Conservation (phyloP, 2,329 filamentous ascomycete genomes). For the Aotearoamyces nothofagi region DNA sequence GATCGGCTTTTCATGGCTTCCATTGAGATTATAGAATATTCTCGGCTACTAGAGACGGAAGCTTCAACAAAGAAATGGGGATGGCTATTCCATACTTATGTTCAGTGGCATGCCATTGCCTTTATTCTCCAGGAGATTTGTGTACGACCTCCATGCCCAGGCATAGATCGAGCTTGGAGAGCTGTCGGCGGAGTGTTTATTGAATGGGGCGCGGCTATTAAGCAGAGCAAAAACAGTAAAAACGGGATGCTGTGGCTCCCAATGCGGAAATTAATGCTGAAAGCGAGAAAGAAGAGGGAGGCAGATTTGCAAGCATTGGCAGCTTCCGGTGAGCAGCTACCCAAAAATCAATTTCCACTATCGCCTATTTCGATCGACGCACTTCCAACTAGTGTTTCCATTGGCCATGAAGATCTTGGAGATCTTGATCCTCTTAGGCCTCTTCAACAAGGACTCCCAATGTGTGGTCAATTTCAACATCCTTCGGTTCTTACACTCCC, state of each 20-base stretch:
- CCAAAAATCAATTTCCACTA: too few relatives aligned
- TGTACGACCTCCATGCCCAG: slow-evolving; percentile 19
- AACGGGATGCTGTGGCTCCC: slow-evolving; percentile 48
- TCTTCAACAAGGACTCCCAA: too few relatives aligned
- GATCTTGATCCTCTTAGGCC: too few relatives aligned
- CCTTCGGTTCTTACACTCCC: too few relatives aligned
- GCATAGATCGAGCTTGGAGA: slow-evolving; percentile 25
- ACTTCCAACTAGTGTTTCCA: too few relatives aligned
- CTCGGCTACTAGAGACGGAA: slow-evolving; percentile 22
- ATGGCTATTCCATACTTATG: slow-evolving; percentile 25
- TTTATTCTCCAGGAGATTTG: slow-evolving; percentile 25
- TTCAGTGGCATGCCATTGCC: slow-evolving; percentile 29
- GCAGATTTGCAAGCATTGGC: slow-evolving; percentile 28
- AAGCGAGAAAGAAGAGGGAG: slow-evolving; percentile 36
- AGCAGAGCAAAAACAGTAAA: slow-evolving; percentile 25
- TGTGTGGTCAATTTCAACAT: too few relatives aligned
- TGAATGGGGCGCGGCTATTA: slow-evolving; percentile 11
- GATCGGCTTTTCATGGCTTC: slow-evolving; percentile 22
- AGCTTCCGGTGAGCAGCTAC: too few relatives aligned
- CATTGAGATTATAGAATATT: slow-evolving; percentile 26
- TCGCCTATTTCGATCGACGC: too few relatives aligned
- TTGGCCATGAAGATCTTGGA: too few relatives aligned
- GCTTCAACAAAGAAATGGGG: slow-evolving; percentile 23
- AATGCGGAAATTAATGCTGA: slow-evolving; percentile 41
- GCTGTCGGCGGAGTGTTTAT: slow-evolving; percentile 20